Percentiles rank a stretch among this genome's conserved stretches.
Evolutionary conservation across 1,284 basidiomycete species (phyloP).

Genomic region (Marasmius fiardii): DNA sequence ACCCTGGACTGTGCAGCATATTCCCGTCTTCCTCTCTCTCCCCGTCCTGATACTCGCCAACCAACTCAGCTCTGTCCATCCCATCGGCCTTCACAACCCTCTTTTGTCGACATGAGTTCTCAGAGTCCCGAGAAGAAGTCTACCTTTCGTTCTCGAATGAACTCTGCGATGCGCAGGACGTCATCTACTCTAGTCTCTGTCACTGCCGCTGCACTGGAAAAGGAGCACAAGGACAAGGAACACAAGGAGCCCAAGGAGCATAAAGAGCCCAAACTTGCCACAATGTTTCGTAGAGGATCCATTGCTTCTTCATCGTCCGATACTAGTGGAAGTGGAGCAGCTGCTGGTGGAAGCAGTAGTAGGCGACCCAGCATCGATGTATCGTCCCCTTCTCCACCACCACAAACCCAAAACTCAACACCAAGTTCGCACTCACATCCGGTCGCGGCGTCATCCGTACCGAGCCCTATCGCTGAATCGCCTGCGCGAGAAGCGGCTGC

Average conservation of each 20-base stretch:
- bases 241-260: not conserved
- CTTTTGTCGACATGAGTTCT: not conserved
- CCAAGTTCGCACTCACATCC: not conserved
- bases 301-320: not conserved
- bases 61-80: not conserved
- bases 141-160: conserved; percentile 6
- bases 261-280: not conserved
- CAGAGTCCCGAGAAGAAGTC: not conserved
- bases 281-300: not conserved
- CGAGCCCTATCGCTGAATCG: conserved; percentile 10
- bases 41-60: not conserved
- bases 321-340: not conserved
- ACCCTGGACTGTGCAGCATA: no score
- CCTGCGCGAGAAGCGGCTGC: conserved; percentile 6
- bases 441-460: not conserved
- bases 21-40: no score
- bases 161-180: conserved; percentile 6
- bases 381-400: not conserved
- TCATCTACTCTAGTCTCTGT: not conserved
- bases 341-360: not conserved
- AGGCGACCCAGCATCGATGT: not conserved
- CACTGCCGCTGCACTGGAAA: not conserved
- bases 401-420: not conserved
- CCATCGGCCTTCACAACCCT: not conserved
- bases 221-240: not conserved